Base-by-base conservation (phyloP, 129 eudicot genomes). In the Heracleum sosnowskyi region DNA sequence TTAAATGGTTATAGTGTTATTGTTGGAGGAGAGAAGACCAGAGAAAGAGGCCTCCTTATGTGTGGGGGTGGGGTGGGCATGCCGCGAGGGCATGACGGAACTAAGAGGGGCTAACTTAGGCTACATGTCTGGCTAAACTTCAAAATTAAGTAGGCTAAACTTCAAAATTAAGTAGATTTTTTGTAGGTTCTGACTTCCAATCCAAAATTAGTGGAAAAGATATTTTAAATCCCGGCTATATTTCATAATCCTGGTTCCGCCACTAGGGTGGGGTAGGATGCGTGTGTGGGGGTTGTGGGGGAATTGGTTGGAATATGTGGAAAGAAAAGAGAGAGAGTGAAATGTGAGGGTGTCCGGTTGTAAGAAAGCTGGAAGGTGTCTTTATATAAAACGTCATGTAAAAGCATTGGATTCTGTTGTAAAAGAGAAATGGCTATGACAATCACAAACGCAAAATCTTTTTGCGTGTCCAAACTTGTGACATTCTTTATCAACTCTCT, bases 381-480 rank as follows among this genome's bases (percentile, higher is more conserved):
- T 68, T 68, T 68, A 4, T 68, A 68, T 33, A 42, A 68, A 68
- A 68, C 42, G 73, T 68, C 73, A 68, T 34, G 42, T 16, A 34
- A 69, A 35, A 35, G n/a, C 74, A 34, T 69, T 69, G 74, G 44
- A 69, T 69, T 69, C 74, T 29, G 29, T 35, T 69, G 22, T 11
- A 18, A 69, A 69, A 69, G 1, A 17, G n/a, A 16, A 34, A 33
- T 68, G 12, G 26, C 4, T 13, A 64, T 63, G 70, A 12, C 18
- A 63, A 63, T n/a, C 16, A 57, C 66, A 57, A 57, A 57, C 33
- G 66, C 66, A 57, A 33, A 57, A 57, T 10, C 66, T 57, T 57
- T 24, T n/a, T 57, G 15, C 16, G 16, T 57, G 6, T 55, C 64
- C 9, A 55, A 29, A 55, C 64, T 55, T 55, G 64, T 55, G 64